These are phyloP conservation scores for Prunus armeniaca DNA, from an alignment of 306 rosid species.

Conservation along the genomic window DNA sequence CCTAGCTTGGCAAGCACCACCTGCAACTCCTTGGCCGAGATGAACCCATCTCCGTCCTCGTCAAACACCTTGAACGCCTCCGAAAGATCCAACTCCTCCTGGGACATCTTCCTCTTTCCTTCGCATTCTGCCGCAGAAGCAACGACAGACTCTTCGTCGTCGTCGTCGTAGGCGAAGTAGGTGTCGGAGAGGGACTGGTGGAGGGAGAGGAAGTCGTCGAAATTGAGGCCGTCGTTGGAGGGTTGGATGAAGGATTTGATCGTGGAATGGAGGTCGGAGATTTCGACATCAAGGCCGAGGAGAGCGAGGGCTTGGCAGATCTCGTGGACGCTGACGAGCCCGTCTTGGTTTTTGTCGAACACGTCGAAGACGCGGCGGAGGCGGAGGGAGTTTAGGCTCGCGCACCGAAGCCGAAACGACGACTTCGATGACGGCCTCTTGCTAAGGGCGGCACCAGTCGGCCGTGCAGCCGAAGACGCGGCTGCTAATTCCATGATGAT, in stretches of 20 bases:
- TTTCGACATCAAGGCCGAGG: conserved; percentile 58
- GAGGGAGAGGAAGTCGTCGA: conserved; percentile 53
- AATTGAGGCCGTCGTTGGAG: conserved; percentile 53
- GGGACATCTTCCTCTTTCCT: conserved; percentile 5
- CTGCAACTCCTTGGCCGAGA: conserved; percentile 76
- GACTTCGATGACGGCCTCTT: conserved; percentile 14
- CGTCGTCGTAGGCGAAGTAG: conserved; percentile 30
- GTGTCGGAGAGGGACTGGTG: conserved; percentile 61
- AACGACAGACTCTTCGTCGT: not conserved
- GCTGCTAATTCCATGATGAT: not conserved
- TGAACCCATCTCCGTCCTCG: conserved; percentile 76
- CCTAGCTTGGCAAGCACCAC: conserved; percentile 69
- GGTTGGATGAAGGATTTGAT: conserved; percentile 40
- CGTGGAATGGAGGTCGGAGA: conserved; percentile 39
- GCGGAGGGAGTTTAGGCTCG: conserved; percentile 58
- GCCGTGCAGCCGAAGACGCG: no score
- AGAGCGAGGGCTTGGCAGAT: conserved; percentile 49
- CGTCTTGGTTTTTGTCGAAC: conserved; percentile 71
- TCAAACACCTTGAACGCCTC: conserved; percentile 96
- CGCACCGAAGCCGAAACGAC: conserved; percentile 61
- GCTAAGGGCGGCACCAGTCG: not conserved
- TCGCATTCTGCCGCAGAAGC: not conserved
- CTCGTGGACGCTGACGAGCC: conserved; percentile 49
- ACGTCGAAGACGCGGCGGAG: conserved; percentile 71
- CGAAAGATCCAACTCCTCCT: conserved; percentile 56